Percentiles rank a stretch among this genome's conserved stretches.
Conservation (phyloP, 139 green algal species). For the Microglena sp. region DNA sequence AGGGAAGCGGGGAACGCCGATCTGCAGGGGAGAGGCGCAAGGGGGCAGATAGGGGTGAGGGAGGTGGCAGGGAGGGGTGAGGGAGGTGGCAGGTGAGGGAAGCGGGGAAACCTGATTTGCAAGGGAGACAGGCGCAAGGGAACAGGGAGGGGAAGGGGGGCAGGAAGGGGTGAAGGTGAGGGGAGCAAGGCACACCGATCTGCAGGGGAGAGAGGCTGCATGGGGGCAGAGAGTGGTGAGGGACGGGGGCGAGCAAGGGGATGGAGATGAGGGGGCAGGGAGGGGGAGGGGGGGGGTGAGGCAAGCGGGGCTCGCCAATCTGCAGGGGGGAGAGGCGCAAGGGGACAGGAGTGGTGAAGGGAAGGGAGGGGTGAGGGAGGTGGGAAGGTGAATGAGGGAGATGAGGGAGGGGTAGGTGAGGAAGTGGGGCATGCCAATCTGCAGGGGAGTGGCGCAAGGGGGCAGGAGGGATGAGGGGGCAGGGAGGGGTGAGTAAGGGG, state of each 20-base stretch:
- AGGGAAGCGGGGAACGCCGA: constrained; percentile 31
- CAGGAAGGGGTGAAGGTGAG: not conserved
- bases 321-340: no score
- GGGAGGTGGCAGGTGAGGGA: not conserved
- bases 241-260: not conserved
- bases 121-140: no score
- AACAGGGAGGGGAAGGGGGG: not conserved
- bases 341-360: no score
- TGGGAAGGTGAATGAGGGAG: not conserved
- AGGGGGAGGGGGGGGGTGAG: no score
- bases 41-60: no score
- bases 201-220: constrained; percentile 8
- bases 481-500: no score
- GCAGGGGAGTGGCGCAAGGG: not conserved
- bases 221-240: not conserved
- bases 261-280: no score
- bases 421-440: constrained; percentile 31
- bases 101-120: constrained; percentile 20
- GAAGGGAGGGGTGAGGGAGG: not conserved
- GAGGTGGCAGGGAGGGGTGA: no score
- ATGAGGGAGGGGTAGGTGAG: constrained; percentile 4
- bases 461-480: no score
- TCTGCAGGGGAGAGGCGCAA: constrained; percentile 10
- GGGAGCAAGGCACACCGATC: constrained; percentile 15
- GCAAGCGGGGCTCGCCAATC: no score